Conservation (phyloP, 2,329 filamentous ascomycete genomes). For the Fusarium compactum region DNA sequence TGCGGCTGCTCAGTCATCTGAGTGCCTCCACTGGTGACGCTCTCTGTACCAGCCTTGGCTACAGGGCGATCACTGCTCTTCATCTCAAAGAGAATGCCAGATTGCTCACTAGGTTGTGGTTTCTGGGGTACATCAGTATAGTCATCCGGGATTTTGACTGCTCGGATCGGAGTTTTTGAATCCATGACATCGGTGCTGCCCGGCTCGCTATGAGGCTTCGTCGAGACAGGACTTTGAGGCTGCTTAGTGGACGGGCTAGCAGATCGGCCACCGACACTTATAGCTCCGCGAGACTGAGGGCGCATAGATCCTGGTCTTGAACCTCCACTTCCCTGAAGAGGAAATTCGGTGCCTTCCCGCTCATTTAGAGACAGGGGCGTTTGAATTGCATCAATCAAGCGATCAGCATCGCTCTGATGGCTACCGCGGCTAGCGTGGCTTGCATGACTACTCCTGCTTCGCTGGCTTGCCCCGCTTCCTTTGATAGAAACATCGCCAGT, state of each 20-base stretch:
- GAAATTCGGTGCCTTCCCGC: slow-evolving; percentile 50
- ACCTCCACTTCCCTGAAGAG: slow-evolving; percentile 31
- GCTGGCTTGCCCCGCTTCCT: slow-evolving; percentile 41
- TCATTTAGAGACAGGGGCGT: slow-evolving; percentile 63
- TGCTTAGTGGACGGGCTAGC: slow-evolving; percentile 21
- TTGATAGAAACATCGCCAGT: slow-evolving; percentile 17
- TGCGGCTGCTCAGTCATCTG: slow-evolving; percentile 32
- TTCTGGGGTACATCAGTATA: slow-evolving; percentile 51
- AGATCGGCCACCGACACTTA: slow-evolving; percentile 23
- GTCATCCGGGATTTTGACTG: slow-evolving; percentile 64
- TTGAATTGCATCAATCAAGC: slow-evolving; percentile 78
- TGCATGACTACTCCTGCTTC: slow-evolving; percentile 56
- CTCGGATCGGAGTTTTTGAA: slow-evolving; percentile 59
- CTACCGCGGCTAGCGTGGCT: slow-evolving; percentile 65
- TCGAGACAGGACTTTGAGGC: slow-evolving; percentile 17
- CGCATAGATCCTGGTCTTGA: slow-evolving; percentile 33
- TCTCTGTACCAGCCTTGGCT: slow-evolving; percentile 38
- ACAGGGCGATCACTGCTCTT: slow-evolving; percentile 28
- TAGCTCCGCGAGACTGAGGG: slow-evolving; percentile 7
- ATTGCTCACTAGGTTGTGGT: slow-evolving; percentile 50
- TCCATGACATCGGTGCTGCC: slow-evolving; percentile 58
- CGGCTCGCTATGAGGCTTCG: slow-evolving; percentile 43
- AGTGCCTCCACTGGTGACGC: slow-evolving; percentile 41
- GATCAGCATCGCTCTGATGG: slow-evolving; percentile 72
- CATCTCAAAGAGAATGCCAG: slow-evolving; percentile 57